phyloP scores from a whole-genome alignment of 2,329 filamentous ascomycete genomes.

The Sporothrix variecibatus region DNA sequence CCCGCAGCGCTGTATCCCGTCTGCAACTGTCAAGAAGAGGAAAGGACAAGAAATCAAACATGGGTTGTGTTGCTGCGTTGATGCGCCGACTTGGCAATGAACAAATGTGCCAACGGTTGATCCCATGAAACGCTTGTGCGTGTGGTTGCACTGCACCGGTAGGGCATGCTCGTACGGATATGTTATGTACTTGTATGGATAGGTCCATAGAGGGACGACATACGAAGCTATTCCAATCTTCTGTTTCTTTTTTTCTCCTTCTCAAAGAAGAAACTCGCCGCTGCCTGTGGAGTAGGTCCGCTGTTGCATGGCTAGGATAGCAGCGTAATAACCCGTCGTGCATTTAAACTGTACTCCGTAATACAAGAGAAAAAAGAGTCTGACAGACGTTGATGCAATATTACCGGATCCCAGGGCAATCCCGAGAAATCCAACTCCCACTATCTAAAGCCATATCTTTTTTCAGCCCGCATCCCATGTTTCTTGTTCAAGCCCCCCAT shows the following conservation, averaged over 20 bases:
- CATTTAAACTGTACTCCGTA: neutral
- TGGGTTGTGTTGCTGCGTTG: no score
- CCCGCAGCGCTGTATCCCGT: neutral
- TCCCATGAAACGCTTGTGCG: neutral
- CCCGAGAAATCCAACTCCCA: neutral
- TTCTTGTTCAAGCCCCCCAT: neutral
- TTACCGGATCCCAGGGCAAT: neutral
- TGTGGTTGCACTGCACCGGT: neutral
- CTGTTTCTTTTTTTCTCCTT: neutral
- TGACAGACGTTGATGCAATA: neutral
- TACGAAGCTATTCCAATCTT: neutral
- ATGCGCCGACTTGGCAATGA: neutral
- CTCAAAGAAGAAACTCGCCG: conserved; percentile 10
- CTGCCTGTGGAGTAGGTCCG: neutral
- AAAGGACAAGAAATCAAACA: neutral
- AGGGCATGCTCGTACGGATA: no score
- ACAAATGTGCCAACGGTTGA: no score
- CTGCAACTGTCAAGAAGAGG: neutral
- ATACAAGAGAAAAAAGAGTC: neutral
- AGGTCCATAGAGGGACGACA: no score
- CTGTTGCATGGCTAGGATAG: neutral
- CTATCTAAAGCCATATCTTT: neutral
- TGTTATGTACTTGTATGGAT: neutral
- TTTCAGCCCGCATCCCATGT: neutral
- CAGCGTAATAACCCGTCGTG: neutral